Evolutionary conservation across 805 yeast species (phyloP), one percentile per base, ranked within the genome.

Genomic region (Candida xiaguanensis): DNA sequence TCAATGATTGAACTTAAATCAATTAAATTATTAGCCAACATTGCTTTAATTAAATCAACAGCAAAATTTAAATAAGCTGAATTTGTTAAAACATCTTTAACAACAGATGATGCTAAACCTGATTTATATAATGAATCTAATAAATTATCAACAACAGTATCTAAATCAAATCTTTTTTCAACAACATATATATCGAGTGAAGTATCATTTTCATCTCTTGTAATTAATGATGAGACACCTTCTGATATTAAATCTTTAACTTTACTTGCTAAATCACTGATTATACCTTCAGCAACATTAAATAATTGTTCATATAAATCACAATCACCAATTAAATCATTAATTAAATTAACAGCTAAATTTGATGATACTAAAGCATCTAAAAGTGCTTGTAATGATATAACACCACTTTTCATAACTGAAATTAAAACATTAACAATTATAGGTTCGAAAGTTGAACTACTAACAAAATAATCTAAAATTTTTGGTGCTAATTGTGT

Each of bases 81-180:
- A 49, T 67, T 71, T n/a, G 70, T 63, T 40, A 67, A 52, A 19
- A 66, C 60, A 28, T 67, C 49, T 48, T 56, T 54, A 38, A 67
- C 67, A 9, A 67, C 70, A 18, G 63, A 59, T 17, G 61, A 42
- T 6, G 66, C 72, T 43, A 67, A 63, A n/a, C 74, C 74, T 12
- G 72, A 66, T 23, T 54, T 41, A 18, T 55, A 67, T 49, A 67
- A 58, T n/a, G 70, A 64, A 41, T 67, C 63, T 48, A 67, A 60
- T 37, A 67, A 51, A 36, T 64, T 63, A 23, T 57, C 56, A 11
- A 66, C 56, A 19, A 67, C 52, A 9, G 51, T 51, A 40, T 60
- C 49, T 14, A 49, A 37, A 41, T 56, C 62, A 17, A 47, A 34
- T 42, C 63, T 51, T 16, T 44, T 45, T 8, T 46, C 49, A 19